Percentiles rank a stretch among this genome's conserved stretches.
Conservation (phyloP, 1,284 basidiomycete species). For the Entoloma clypeatum region DNA sequence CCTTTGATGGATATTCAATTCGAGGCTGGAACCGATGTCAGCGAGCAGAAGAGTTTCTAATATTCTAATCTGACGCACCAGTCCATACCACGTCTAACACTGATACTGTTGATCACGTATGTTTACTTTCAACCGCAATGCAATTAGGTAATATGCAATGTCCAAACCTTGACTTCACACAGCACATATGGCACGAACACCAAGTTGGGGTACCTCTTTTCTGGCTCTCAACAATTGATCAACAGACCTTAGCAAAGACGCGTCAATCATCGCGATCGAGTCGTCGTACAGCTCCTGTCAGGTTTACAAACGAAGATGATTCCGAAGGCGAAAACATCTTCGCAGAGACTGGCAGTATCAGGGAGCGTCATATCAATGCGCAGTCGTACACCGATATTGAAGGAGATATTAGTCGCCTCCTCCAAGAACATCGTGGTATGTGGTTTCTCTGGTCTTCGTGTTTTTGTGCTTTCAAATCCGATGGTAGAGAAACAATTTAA, state of each 20-base stretch:
- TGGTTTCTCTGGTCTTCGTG: background rate
- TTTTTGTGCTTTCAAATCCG: background rate
- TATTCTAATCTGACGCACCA: slow-evolving; percentile 26
- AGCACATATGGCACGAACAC: slow-evolving; percentile 12
- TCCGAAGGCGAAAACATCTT: slow-evolving; percentile 3
- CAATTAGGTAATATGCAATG: too few relatives aligned
- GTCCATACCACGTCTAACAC: slow-evolving; percentile 27
- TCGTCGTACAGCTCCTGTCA: slow-evolving; percentile 5
- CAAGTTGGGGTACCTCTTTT: slow-evolving; percentile 7
- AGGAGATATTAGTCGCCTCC: slow-evolving; percentile 8
- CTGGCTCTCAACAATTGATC: background rate
- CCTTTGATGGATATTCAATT: slow-evolving; percentile 76
- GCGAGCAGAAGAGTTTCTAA: slow-evolving; percentile 5
- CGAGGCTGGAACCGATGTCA: slow-evolving; percentile 43
- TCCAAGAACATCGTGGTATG: slow-evolving; percentile 13
- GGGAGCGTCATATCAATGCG: slow-evolving; percentile 6
- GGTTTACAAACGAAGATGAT: slow-evolving; percentile 7
- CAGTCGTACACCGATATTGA: background rate
- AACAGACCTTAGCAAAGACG: background rate
- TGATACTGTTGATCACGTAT: background rate
- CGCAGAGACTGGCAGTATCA: slow-evolving; percentile 3
- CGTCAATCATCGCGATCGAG: slow-evolving; percentile 5
- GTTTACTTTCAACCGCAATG: too few relatives aligned
- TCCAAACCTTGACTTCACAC: background rate
- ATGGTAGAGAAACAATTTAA: slow-evolving; percentile 19